These are phyloP conservation scores for Fusarium sacchari DNA, from an alignment of 2,329 filamentous ascomycete genomes.

Conservation along the genomic window DNA sequence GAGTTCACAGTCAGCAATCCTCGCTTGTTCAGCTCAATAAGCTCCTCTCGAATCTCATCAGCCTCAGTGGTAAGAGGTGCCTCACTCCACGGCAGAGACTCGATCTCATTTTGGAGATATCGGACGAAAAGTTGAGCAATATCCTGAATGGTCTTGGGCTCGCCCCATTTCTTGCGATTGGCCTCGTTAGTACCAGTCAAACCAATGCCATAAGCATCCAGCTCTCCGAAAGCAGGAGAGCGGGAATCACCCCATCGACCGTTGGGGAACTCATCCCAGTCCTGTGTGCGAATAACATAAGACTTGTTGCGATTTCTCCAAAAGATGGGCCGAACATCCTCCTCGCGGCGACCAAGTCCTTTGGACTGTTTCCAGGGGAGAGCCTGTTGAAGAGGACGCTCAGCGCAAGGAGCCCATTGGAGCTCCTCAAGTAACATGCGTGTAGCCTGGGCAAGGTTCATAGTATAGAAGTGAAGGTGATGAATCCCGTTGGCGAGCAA, in stretches of 20 bases:
- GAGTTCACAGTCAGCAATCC: conserved; percentile 97
- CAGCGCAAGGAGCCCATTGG: conserved; percentile 78
- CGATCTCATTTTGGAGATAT: conserved; percentile 83
- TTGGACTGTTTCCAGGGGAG: conserved; percentile 97
- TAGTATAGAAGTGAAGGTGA: conserved; percentile 98
- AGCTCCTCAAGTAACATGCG: conserved; percentile 94
- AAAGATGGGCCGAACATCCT: conserved; percentile 98
- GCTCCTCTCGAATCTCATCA: conserved; percentile 77
- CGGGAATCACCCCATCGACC: conserved; percentile 97
- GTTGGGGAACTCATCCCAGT: conserved; percentile 99
- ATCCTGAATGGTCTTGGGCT: conserved; percentile 81
- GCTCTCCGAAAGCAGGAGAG: conserved; percentile 93
- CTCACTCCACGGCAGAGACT: conserved; percentile 94
- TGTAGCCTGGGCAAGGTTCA: conserved; percentile 96
- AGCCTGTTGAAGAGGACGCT: conserved; percentile 85
- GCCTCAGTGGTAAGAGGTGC: conserved; percentile 85
- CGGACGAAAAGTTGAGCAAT: conserved; percentile 84
- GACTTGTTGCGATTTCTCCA: conserved; percentile 98
- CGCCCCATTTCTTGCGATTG: conserved; percentile 94
- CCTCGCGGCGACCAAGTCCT: conserved; percentile 84
- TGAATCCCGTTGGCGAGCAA: conserved; percentile 84
- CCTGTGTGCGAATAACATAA: conserved; percentile 93
- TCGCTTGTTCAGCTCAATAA: conserved; percentile 84
- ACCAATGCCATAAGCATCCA: conserved; percentile 94
- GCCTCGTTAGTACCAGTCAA: conserved; percentile 95